These are phyloP conservation scores for Verticillium nonalfalfae DNA, from an alignment of 2,329 filamentous ascomycete species.

Conservation along the genomic window DNA sequence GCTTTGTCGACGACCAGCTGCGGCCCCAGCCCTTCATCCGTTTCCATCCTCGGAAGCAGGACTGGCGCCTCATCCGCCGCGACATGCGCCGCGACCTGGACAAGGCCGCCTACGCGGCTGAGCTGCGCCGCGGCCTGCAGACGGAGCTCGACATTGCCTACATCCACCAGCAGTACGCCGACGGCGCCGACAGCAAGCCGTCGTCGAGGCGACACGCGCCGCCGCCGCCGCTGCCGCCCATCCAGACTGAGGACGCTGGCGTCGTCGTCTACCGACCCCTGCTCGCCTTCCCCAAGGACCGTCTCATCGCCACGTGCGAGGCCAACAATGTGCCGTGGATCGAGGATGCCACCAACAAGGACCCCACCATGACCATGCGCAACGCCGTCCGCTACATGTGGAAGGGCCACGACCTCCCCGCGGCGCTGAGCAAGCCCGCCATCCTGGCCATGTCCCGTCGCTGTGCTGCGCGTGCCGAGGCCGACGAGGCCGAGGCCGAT, in stretches of 20 bases:
- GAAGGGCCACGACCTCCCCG: slow-evolving; percentile 53
- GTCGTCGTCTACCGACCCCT: slow-evolving; percentile 64
- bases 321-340: slow-evolving; percentile 66
- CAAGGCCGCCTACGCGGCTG: slow-evolving; percentile 17
- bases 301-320: slow-evolving; percentile 69
- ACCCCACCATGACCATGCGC: slow-evolving; percentile 68
- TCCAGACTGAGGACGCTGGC: slow-evolving; percentile 56
- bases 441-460: slow-evolving; percentile 56
- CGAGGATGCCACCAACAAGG: slow-evolving; percentile 77
- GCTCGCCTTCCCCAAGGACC: slow-evolving; percentile 62
- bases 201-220: background rate
- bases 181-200: slow-evolving; percentile 10
- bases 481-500: slow-evolving; percentile 46
- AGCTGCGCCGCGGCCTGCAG: slow-evolving; percentile 4
- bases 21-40: slow-evolving; percentile 27
- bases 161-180: slow-evolving; percentile 15
- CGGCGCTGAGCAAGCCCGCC: slow-evolving; percentile 58
- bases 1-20: slow-evolving; percentile 42
- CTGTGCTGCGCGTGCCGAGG: slow-evolving; percentile 34
- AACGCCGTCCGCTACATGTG: slow-evolving; percentile 74
- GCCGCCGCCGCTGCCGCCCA: slow-evolving; percentile 12
- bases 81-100: slow-evolving; percentile 16
- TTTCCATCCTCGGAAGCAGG: slow-evolving; percentile 22
- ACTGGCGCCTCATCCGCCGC: slow-evolving; percentile 10
- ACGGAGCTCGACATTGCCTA: slow-evolving; percentile 10